Conservation (phyloP, 345 rosid genomes). For the Pugionium cornutum region DNA sequence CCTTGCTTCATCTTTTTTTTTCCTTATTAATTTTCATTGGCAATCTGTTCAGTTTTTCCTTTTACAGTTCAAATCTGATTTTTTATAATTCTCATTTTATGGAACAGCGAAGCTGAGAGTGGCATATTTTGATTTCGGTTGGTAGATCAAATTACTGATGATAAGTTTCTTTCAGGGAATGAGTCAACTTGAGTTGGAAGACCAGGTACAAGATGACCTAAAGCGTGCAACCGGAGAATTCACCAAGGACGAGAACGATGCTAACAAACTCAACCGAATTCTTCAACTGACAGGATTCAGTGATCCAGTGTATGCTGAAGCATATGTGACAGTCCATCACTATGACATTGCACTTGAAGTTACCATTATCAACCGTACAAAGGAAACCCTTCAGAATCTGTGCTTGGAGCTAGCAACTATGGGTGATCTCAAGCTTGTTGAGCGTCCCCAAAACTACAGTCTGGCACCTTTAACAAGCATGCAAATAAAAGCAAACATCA, state of each 20-base stretch:
- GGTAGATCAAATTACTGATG: constrained; percentile 7
- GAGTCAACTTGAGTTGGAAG: constrained; percentile 99
- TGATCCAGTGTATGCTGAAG: constrained; percentile 99
- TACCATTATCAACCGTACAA: constrained; percentile 92
- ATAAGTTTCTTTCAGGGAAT: constrained; percentile 63
- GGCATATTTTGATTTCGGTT: background rate
- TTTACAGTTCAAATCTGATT: background rate
- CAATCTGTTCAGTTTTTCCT: background rate
- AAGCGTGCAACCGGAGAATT: constrained; percentile 98
- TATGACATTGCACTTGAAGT: constrained; percentile 97
- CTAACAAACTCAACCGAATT: constrained; percentile 94
- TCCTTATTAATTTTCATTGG: background rate
- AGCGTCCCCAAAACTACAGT: constrained; percentile 96
- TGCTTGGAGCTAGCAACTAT: constrained; percentile 97
- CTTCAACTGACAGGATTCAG: constrained; percentile 99
- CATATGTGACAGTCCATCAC: constrained; percentile 94
- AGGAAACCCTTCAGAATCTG: constrained; percentile 94
- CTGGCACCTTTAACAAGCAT: constrained; percentile 92
- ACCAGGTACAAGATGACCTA: constrained; percentile 39
- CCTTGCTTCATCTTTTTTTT: background rate
- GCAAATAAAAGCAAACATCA: constrained; percentile 74
- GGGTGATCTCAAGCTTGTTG: constrained; percentile 99
- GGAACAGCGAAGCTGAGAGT: background rate
- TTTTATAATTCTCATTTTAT: background rate
- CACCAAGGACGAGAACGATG: constrained; percentile 87